Evolutionary conservation across 2,329 filamentous ascomycete species (phyloP), one percentile per base, ranked within the genome.

Genomic region (Huntiella decipiens): DNA sequence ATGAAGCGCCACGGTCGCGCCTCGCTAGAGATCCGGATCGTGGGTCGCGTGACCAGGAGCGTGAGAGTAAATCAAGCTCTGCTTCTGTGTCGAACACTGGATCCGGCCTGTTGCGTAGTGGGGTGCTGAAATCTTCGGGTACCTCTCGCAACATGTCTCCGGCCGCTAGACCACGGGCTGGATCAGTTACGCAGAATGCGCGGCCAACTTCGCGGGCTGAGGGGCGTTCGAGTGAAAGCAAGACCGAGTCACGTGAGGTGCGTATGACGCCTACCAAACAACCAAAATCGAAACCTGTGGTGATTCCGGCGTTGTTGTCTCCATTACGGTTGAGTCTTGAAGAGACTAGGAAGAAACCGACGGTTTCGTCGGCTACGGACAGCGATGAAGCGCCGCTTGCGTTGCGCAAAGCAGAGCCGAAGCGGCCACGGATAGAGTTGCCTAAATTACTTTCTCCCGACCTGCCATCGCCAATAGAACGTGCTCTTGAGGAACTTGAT

Each of bases 361-460:
- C 22, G 3, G 34, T 19, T 2, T 16, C 15, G 17, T 15, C 32
- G 4, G 44, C 22, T 6, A 22, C 28, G 3, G 22, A 28, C 22
- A 28, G 22, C 22, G 22, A 28, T 28, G 44, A 46, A 13, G 44
- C 40, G 31, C 37, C 44, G 6, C 36, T 34, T 7, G 28, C 36
- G 11, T 3, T 15, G 10, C 15, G 37, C 10, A 38, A 38, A 10
- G 19, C 15, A 19, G 22, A 28, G 22, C 22, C 22, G 2, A 28
- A 28, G 8, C 8, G 62, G 46, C 15, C 56, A 52, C 11, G 60
- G 51, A 47, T 38, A 49, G 16, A 45, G 51, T 35, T 49, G 10
- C 72, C 71, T 1, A 59, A 65, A 0, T 58, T 75, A 5, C 59
- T 76, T 8, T 76, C 72, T 0, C 72, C 72, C 0, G 75, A 71